Percentiles rank a stretch among this genome's conserved stretches.
These are phyloP conservation scores for Candida dendrica DNA, from an alignment of 805 yeast species.

Conservation along the genomic window DNA sequence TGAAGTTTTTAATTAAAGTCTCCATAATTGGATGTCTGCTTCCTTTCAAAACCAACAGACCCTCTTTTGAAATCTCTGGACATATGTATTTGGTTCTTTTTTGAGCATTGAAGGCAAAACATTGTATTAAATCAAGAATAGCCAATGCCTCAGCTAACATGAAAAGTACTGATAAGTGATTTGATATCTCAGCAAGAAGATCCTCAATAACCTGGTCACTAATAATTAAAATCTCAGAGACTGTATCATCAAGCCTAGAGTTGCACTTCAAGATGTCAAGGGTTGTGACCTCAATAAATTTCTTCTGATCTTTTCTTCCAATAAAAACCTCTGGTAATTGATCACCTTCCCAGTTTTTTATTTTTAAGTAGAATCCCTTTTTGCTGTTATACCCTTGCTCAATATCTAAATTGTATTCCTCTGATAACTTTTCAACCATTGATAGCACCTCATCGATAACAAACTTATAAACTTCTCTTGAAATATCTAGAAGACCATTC, in stretches of 20 bases:
- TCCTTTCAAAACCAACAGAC: conserved; percentile 19
- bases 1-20: conserved; percentile 17
- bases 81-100: conserved; percentile 19
- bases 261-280: conserved; percentile 33
- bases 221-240: conserved; percentile 32
- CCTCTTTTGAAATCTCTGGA: conserved; percentile 31
- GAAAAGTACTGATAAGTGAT: conserved; percentile 27
- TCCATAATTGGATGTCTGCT: conserved; percentile 40
- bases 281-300: conserved; percentile 31
- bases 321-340: conserved; percentile 29
- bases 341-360: conserved; percentile 15
- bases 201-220: conserved; percentile 33
- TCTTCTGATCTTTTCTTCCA: conserved; percentile 23
- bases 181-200: conserved; percentile 20
- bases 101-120: conserved; percentile 23
- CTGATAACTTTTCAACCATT: conserved; percentile 19
- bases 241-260: conserved; percentile 30
- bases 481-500: conserved; percentile 39
- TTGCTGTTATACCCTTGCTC: conserved; percentile 27
- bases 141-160: conserved; percentile 38
- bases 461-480: conserved; percentile 32
- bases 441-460: conserved; percentile 28
- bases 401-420: conserved; percentile 17
- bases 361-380: conserved; percentile 31
- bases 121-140: conserved; percentile 31